Evolutionary conservation across 257 asterid genomes (phyloP).

Genomic region (Leptodermis oblonga): DNA sequence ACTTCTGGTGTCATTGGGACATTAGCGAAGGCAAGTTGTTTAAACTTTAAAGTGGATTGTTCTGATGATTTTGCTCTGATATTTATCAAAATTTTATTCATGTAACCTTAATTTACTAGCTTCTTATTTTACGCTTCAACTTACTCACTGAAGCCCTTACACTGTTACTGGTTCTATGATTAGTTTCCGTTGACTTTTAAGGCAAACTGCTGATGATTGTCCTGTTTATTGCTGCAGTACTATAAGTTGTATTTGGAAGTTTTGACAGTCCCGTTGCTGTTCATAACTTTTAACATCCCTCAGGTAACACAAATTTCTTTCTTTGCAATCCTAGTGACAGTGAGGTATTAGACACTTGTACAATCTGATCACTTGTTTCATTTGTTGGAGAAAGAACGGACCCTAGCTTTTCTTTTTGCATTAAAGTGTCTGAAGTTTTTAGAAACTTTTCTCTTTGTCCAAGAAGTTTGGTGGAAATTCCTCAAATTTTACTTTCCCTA

Average conservation of each 20-base stretch:
- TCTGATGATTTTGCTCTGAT: not conserved
- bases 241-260: constrained; percentile 61
- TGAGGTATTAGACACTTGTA: not conserved
- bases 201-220: constrained; percentile 20
- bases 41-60: not conserved
- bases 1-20: constrained; percentile 41
- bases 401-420: not conserved
- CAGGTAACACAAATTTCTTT: constrained; percentile 44
- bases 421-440: not conserved
- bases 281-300: constrained; percentile 56
- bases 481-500: not conserved
- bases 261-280: constrained; percentile 60
- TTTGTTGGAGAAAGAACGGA: constrained; percentile 3
- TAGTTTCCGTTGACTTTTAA: not conserved
- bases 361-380: constrained; percentile 4
- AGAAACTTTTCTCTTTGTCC: not conserved
- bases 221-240: constrained; percentile 36
- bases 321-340: constrained; percentile 10
- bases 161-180: constrained; percentile 2
- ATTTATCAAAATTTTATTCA: not conserved
- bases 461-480: not conserved
- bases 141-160: not conserved
- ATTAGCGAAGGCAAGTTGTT: constrained; percentile 59
- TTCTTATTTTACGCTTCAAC: not conserved
- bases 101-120: not conserved